Evolutionary conservation across 768 basidiomycete genomes (phyloP).

Genomic region (Tylopilus subfusipes): DNA sequence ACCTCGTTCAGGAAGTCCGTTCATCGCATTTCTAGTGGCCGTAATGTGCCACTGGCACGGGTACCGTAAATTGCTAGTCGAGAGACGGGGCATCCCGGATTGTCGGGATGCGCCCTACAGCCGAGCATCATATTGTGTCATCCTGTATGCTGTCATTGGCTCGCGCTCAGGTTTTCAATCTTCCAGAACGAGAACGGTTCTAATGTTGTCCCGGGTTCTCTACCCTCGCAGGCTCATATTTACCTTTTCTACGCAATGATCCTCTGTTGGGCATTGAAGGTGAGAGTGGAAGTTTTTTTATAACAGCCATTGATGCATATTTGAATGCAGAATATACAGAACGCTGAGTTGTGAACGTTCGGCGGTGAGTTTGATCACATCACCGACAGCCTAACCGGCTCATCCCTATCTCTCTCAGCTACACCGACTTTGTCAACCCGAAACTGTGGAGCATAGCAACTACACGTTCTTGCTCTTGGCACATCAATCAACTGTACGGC

Average conservation of each 20-base stretch:
- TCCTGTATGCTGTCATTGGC: slow-evolving; percentile 11
- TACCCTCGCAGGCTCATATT: slow-evolving; percentile 53
- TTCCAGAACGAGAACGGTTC: slow-evolving; percentile 51
- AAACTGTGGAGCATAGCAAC: too few species aligned
- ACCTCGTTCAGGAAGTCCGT: neutral
- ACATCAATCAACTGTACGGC: too few species aligned
- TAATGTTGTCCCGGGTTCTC: slow-evolving; percentile 48
- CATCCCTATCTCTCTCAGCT: too few species aligned
- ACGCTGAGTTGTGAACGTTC: slow-evolving; percentile 52
- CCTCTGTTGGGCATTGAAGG: slow-evolving; percentile 55
- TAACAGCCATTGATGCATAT: neutral
- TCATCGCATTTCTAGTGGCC: neutral
- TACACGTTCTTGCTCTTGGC: too few species aligned
- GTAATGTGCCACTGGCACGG: neutral
- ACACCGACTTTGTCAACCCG: too few species aligned
- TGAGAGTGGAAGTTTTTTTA: slow-evolving; percentile 17
- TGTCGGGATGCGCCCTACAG: slow-evolving; percentile 2
- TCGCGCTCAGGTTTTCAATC: slow-evolving; percentile 36
- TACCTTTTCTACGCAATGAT: slow-evolving; percentile 48
- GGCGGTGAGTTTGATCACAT: too few species aligned
- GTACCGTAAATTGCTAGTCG: neutral
- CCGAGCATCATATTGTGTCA: neutral
- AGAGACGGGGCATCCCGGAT: neutral
- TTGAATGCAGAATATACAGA: slow-evolving; percentile 44
- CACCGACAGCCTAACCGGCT: too few species aligned